Base-by-base conservation (phyloP, 1,139 yeast genomes). In the Sugiyamaella grinbergsii region DNA sequence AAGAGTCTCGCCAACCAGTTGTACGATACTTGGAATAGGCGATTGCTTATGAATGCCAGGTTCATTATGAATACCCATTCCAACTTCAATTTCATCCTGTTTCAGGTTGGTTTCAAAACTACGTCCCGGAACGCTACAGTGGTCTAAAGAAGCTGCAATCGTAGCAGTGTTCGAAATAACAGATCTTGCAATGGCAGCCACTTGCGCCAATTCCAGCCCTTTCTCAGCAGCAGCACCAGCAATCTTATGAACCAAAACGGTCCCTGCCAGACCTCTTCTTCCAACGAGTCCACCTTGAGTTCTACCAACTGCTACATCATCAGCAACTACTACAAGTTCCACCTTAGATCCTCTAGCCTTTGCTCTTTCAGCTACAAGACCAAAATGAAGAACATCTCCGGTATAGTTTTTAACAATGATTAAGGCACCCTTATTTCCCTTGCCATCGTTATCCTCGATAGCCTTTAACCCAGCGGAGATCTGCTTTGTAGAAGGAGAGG, bases 21-120 rank as follows among this genome's bases (percentile, higher is more conserved):
- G 71, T 33, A 74, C 77, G 52, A 75, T 71, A 2, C 71, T 62
- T 4, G 82, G 82, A 58, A 90, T 80, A 38, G 94, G 93, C 16
- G 80, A 76, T 42, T 85, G 68, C 58, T 84, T 80, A 57, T 80
- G 75, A 49, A 81, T 81, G 52, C 97, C 97, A 0, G 96, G 94
- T 66, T 91, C 98, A 64, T 91, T 91, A 69, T 91, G 98, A 56
- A 91, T 91, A 45, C 98, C 98, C 82, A 91, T 84, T 23, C 98
- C 98, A 56, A 91, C 76, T 68, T 91, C 98, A 61, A 85, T 84
- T 66, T 88, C 90, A 15, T 73, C 77, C 40, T 71, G 74, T 33
- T 69, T 70, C 56, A 83, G 77, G 46, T 78, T 78, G 11, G 78
- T 75, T 58, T 79, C 83, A 51, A 76, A 77, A 45, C 73, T 68